Conservation (phyloP, 495 filamentous ascomycete genomes). For the Evernia prunastri region DNA sequence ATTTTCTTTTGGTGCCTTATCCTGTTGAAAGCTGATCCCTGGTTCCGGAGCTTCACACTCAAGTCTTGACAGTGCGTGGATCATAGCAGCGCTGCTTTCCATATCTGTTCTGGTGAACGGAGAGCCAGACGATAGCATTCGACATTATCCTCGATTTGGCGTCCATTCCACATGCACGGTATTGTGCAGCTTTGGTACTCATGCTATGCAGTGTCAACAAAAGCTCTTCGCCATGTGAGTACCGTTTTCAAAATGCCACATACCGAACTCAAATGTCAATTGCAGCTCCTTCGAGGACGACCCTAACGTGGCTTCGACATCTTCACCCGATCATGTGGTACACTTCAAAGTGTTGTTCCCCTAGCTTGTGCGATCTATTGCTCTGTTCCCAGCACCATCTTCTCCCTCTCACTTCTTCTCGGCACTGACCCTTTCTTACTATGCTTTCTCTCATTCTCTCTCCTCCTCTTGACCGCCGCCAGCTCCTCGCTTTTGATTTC, state of each 20-base stretch:
- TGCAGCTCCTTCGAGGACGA: neutral
- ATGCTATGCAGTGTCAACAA: neutral
- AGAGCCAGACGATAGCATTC: neutral
- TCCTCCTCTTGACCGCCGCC: conserved; percentile 73
- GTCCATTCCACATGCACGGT: neutral
- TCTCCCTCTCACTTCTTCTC: conserved; percentile 81
- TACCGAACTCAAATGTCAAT: neutral
- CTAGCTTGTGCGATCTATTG: neutral
- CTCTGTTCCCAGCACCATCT: conserved; percentile 76
- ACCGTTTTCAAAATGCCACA: neutral
- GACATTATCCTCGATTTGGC: too few relatives aligned
- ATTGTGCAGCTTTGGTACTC: neutral
- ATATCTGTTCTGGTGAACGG: neutral
- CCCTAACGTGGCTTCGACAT: neutral
- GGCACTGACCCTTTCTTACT: conserved; percentile 65
- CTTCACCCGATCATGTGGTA: neutral
- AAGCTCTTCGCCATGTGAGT: neutral
- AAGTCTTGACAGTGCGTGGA: neutral
- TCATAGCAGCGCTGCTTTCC: neutral
- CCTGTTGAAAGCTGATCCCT: neutral
- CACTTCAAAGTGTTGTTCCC: neutral
- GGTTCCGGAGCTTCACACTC: neutral
- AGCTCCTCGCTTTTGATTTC: conserved; percentile 95
- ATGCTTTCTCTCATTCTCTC: conserved; percentile 93
- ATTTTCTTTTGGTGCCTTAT: neutral